Conservation (phyloP, 352 stramenopile species). For the Phytophthora multivora region DNA sequence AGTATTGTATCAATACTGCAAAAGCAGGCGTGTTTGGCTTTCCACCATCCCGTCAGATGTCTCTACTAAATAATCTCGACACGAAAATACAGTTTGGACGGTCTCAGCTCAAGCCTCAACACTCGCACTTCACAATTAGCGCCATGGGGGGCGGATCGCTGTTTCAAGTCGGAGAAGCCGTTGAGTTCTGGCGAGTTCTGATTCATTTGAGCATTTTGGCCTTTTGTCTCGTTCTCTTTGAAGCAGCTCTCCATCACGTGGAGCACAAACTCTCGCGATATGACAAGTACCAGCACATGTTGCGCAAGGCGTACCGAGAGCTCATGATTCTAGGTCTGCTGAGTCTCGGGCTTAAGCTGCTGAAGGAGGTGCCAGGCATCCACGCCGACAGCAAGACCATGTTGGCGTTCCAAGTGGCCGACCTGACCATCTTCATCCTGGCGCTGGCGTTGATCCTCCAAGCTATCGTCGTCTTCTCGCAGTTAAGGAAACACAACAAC, state of each 20-base stretch:
- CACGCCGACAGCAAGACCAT: conserved; percentile 39
- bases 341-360: conserved; percentile 57
- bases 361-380: conserved; percentile 43
- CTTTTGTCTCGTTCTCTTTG: conserved; percentile 54
- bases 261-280: conserved; percentile 53
- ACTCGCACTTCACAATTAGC: conserved; percentile 20
- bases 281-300: conserved; percentile 74
- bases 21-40: conserved; percentile 11
- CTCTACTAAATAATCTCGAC: conserved; percentile 21
- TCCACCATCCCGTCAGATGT: conserved; percentile 1
- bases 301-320: conserved; percentile 65
- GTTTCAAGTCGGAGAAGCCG: conserved; percentile 58
- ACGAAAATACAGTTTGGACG: background rate
- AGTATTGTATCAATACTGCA: too few relatives aligned
- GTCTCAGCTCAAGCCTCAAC: background rate
- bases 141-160: conserved; percentile 42
- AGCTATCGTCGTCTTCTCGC: conserved; percentile 51
- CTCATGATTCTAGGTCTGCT: conserved; percentile 68
- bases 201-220: conserved; percentile 54
- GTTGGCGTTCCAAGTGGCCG: conserved; percentile 57
- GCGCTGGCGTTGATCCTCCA: conserved; percentile 60
- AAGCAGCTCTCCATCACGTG: conserved; percentile 49
- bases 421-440: conserved; percentile 63
- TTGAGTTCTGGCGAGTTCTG: conserved; percentile 64
- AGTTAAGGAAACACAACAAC: conserved; percentile 43